Evolutionary conservation across 768 basidiomycete species (phyloP).

Genomic region (Sporobolomyces roseus): DNA sequence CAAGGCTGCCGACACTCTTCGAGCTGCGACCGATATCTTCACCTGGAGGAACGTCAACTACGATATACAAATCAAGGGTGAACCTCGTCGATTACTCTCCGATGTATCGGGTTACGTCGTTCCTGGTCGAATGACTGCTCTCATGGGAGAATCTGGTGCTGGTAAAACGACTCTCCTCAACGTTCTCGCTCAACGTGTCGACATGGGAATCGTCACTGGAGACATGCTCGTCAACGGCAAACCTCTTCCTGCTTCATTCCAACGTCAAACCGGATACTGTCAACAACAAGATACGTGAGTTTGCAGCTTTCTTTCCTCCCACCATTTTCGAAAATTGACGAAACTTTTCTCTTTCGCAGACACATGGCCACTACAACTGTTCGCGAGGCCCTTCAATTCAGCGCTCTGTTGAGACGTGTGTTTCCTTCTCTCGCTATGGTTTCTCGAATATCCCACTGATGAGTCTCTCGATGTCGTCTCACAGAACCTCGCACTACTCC

Average conservation of each 20-base stretch:
- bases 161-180: constrained; percentile 50
- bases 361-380: constrained; percentile 52
- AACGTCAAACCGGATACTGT: constrained; percentile 50
- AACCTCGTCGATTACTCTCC: constrained; percentile 39
- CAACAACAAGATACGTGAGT: constrained; percentile 40
- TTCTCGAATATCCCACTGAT: too few species aligned
- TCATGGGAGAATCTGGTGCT: constrained; percentile 54
- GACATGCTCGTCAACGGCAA: constrained; percentile 53
- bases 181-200: constrained; percentile 47
- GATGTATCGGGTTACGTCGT: constrained; percentile 47
- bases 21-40: constrained; percentile 37
- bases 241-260: constrained; percentile 51
- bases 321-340: too few species aligned
- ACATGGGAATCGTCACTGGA: constrained; percentile 53
- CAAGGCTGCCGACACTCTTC: constrained; percentile 31
- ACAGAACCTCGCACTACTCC: constrained; percentile 50
- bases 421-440: too few species aligned
- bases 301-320: neutral
- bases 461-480: too few species aligned
- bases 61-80: constrained; percentile 39
- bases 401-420: too few species aligned
- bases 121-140: constrained; percentile 47
- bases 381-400: constrained; percentile 52
- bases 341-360: constrained; percentile 46
- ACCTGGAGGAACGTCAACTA: constrained; percentile 38